phyloP scores from a whole-genome alignment of 1,284 basidiomycete species.

The Cryptococcus sp. region DNA sequence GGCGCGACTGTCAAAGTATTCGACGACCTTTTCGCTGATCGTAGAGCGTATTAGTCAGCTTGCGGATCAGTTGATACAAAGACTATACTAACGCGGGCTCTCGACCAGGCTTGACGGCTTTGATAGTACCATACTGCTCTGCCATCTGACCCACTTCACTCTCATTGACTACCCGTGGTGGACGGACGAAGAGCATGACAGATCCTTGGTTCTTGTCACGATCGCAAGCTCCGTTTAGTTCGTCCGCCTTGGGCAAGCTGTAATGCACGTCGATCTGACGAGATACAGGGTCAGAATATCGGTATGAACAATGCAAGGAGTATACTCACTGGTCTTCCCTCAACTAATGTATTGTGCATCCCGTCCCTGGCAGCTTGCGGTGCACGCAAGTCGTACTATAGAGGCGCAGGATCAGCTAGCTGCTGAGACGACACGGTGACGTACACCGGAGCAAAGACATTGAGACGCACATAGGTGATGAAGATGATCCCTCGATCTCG shows the following conservation, averaged over 20 bases:
- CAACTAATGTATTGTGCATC: slow-evolving; percentile 80
- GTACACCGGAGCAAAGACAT: not conserved
- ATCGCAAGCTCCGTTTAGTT: slow-evolving; percentile 66
- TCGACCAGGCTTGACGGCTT: slow-evolving; percentile 66
- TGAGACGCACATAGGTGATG: slow-evolving; percentile 83
- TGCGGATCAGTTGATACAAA: not conserved
- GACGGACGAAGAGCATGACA: slow-evolving; percentile 69
- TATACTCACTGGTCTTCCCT: slow-evolving; percentile 72
- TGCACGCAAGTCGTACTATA: slow-evolving; percentile 83
- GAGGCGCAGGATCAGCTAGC: slow-evolving; percentile 4
- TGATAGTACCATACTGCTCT: slow-evolving; percentile 85
- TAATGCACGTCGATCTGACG: slow-evolving; percentile 94
- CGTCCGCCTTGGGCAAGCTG: slow-evolving; percentile 87
- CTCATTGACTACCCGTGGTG: slow-evolving; percentile 72
- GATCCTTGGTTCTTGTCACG: slow-evolving; percentile 90
- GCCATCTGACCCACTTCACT: slow-evolving; percentile 80
- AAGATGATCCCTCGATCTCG: slow-evolving; percentile 94
- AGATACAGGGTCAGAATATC: no score
- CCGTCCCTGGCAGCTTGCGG: slow-evolving; percentile 86
- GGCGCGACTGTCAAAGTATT: slow-evolving; percentile 84
- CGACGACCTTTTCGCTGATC: slow-evolving; percentile 74
- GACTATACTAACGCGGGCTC: slow-evolving; percentile 65
- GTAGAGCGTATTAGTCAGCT: not conserved
- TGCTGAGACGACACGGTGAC: not conserved
- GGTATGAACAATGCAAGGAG: not conserved